These are phyloP conservation scores for Cyberlindnera samutprakarnensis DNA, from an alignment of 805 yeast species.

Conservation along the genomic window DNA sequence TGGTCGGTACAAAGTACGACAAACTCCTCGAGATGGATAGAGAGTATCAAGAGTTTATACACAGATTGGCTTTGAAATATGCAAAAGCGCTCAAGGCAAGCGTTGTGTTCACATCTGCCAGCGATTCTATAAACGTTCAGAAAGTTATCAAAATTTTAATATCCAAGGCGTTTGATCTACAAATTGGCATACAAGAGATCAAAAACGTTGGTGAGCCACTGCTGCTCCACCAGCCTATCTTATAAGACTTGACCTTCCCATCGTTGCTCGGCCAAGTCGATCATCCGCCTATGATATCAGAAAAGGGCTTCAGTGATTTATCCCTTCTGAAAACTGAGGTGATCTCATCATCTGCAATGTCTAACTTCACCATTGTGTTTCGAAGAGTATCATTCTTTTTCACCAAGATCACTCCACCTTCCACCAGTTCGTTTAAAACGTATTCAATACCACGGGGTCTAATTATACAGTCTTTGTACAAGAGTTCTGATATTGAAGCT, in stretches of 20 bases:
- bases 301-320: slow-evolving; percentile 25
- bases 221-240: slow-evolving; percentile 26
- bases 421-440: slow-evolving; percentile 62
- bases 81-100: slow-evolving; percentile 86
- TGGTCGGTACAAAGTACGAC: slow-evolving; percentile 93
- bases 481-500: slow-evolving; percentile 26
- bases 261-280: no score
- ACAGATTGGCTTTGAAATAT: slow-evolving; percentile 73
- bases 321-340: slow-evolving; percentile 54
- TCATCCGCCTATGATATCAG: slow-evolving; percentile 5
- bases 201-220: slow-evolving; percentile 87
- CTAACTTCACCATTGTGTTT: slow-evolving; percentile 52
- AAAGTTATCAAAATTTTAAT: slow-evolving; percentile 87
- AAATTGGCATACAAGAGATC: slow-evolving; percentile 70
- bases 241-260: not conserved
- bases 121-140: slow-evolving; percentile 87
- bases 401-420: slow-evolving; percentile 67
- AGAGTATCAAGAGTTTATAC: slow-evolving; percentile 77
- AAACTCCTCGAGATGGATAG: slow-evolving; percentile 70
- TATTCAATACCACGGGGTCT: slow-evolving; percentile 54
- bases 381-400: slow-evolving; percentile 64
- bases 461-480: slow-evolving; percentile 29
- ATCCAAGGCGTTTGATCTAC: slow-evolving; percentile 84
- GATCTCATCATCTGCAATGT: slow-evolving; percentile 66
- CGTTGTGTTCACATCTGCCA: slow-evolving; percentile 82